These are phyloP conservation scores for Thozetella sp. DNA, from an alignment of 495 filamentous ascomycete genomes.

Conservation along the genomic window DNA sequence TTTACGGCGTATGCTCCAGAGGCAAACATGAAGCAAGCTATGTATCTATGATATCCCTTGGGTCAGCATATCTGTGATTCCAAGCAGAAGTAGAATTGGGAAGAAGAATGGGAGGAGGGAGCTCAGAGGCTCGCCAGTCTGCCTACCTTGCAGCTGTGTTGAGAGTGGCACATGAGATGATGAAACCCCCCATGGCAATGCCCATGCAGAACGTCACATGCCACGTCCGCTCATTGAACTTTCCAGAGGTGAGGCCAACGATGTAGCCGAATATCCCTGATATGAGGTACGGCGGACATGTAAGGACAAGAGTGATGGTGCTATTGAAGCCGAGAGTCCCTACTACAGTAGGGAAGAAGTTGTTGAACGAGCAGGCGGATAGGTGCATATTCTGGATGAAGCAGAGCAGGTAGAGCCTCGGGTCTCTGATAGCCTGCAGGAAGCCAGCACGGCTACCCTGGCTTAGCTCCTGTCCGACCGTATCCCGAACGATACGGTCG, in stretches of 20 bases:
- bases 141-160: constrained; percentile 19
- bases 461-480: constrained; percentile 16
- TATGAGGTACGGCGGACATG: constrained; percentile 44
- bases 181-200: constrained; percentile 42
- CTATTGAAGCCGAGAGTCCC: constrained; percentile 40
- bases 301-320: constrained; percentile 42
- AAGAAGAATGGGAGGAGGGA: too few relatives aligned
- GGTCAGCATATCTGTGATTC: too few relatives aligned
- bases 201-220: constrained; percentile 39
- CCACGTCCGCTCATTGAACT: constrained; percentile 46
- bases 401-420: constrained; percentile 30
- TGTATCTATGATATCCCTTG: constrained; percentile 38
- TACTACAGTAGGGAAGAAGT: constrained; percentile 45
- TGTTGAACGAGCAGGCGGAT: constrained; percentile 29
- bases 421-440: constrained; percentile 25
- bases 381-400: constrained; percentile 32
- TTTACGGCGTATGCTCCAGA: constrained; percentile 43
- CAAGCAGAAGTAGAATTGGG: too few relatives aligned
- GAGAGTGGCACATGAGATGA: constrained; percentile 32
- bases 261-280: constrained; percentile 31
- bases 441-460: constrained; percentile 19
- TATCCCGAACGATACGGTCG: constrained; percentile 28
- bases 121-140: too few relatives aligned
- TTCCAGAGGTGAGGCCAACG: constrained; percentile 37
- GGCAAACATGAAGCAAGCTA: constrained; percentile 42